Evolutionary conservation across 2,329 filamentous ascomycete species (phyloP).

Genomic region (Ilyonectria sp.): DNA sequence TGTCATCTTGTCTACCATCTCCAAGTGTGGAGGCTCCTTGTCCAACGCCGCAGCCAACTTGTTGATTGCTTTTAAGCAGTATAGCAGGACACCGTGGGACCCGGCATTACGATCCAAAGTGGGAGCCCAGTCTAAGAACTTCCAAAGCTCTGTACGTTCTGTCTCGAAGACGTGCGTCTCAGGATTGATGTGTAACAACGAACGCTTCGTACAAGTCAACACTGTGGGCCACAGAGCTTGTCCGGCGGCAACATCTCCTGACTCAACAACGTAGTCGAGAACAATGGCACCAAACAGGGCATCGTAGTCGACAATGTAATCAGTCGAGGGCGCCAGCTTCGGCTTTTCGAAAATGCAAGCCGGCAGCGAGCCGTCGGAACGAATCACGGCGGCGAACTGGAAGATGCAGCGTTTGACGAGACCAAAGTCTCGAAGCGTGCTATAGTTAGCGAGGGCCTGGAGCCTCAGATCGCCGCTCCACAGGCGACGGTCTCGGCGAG

Average conservation of each 20-base stretch:
- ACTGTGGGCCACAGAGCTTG: conserved; percentile 51
- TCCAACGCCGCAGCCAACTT: conserved; percentile 15
- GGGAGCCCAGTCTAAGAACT: conserved; percentile 32
- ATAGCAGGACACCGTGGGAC: conserved; percentile 21
- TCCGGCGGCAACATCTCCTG: conserved; percentile 48
- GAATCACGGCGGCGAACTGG: conserved; percentile 52
- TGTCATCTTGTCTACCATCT: conserved; percentile 27
- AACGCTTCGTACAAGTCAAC: conserved; percentile 47
- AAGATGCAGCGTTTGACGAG: conserved; percentile 55
- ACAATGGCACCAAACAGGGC: conserved; percentile 52
- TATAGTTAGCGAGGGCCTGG: conserved; percentile 55
- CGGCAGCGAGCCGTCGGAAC: conserved; percentile 52
- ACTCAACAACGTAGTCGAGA: conserved; percentile 52
- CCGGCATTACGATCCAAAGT: conserved; percentile 24
- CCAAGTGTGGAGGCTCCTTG: conserved; percentile 24
- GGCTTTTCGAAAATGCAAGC: conserved; percentile 55
- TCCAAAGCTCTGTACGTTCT: conserved; percentile 19
- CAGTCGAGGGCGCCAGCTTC: conserved; percentile 47
- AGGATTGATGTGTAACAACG: conserved; percentile 46
- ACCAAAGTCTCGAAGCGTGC: conserved; percentile 52
- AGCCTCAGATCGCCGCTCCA: conserved; percentile 56
- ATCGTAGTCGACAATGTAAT: conserved; percentile 57
- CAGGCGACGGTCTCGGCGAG: conserved; percentile 54
- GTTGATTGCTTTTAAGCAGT: conserved; percentile 28
- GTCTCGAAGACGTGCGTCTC: conserved; percentile 27